These are phyloP conservation scores for Escovopsis sp. DNA, from an alignment of 2,329 filamentous ascomycete species.

Conservation along the genomic window DNA sequence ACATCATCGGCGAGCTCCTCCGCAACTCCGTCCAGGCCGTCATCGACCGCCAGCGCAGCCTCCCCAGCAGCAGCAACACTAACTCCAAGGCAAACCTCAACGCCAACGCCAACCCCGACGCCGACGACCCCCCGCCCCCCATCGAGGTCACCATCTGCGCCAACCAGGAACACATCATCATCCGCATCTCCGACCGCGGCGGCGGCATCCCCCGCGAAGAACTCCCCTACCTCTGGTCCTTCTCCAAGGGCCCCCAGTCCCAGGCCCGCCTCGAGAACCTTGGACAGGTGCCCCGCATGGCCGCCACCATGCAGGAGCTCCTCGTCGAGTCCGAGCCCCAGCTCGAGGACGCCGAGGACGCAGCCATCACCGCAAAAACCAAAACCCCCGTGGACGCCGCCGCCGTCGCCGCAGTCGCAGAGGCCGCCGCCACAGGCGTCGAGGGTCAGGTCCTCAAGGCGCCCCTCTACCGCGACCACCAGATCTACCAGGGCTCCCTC, in stretches of 20 bases:
- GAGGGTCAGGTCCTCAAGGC: too few relatives aligned
- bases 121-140: slow-evolving; percentile 43
- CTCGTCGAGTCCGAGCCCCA: slow-evolving; percentile 31
- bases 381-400: slow-evolving; percentile 16
- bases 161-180: slow-evolving; percentile 85
- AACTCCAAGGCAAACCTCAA: too few relatives aligned
- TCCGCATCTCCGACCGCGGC: slow-evolving; percentile 88
- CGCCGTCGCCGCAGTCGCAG: too few relatives aligned
- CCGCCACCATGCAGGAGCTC: slow-evolving; percentile 84
- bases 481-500: slow-evolving; percentile 44
- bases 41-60: slow-evolving; percentile 49
- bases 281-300: slow-evolving; percentile 73
- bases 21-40: slow-evolving; percentile 91
- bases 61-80: slow-evolving; percentile 25
- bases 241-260: slow-evolving; percentile 78
- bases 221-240: slow-evolving; percentile 87
- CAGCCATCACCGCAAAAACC: too few relatives aligned
- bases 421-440: too few relatives aligned
- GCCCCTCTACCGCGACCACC: too few relatives aligned
- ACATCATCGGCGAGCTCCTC: slow-evolving; percentile 88
- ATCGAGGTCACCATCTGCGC: slow-evolving; percentile 94
- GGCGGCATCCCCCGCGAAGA: slow-evolving; percentile 79
- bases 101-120: slow-evolving; percentile 20
- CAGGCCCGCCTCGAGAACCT: slow-evolving; percentile 71
- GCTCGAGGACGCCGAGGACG: slow-evolving; percentile 25